Base-by-base conservation (phyloP, 2,329 filamentous ascomycete species). In the Penicillium nordicum region DNA sequence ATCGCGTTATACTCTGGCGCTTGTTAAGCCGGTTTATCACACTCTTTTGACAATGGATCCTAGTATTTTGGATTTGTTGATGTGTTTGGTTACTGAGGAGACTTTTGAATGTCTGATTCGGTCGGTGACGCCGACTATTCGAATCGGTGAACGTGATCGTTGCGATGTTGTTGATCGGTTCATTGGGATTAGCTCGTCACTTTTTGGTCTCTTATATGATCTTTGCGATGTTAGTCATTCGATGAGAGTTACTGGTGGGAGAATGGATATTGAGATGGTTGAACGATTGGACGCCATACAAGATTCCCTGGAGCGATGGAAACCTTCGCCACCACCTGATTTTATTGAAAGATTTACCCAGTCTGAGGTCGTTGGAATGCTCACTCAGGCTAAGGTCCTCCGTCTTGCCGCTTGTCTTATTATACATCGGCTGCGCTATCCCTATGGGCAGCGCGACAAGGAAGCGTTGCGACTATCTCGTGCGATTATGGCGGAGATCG, bases 51-150 rank as follows among this genome's bases (percentile, higher is more conserved):
- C 21, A 1, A 38, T 57, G 21, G 41, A 60, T 23, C 37, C 59
- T 16, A 16, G 37, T 4, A 30, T 50, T 11, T 57, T 62, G 40
- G 61, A 62, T 27, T 43, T 60, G 5, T 30, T 58, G 34, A 57
- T 63, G 61, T 63, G 59, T 21, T 37, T 63, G 32, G 48, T 62
- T 32, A 53, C 42, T n/a, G 57, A 53, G 12, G 59, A 63, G 40
- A 62, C 57, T 2, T 60, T 54, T 45, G 59, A 63, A 41, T 63
- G 61, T 43, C 49, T 63, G 1, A 29, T 63, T 2, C 46, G 40
- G 50, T 62, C 55, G 1, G 36, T 54, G 25, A 16, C 44, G 16
- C 59, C 61, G 25, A 57, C 53, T 11, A 49, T 60, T n/a, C 56
- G 51, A 23, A 16, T 62, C 2, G 50, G 58, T 23, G 49, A 54